Percentiles rank a stretch among this genome's conserved stretches.
Evolutionary conservation across 495 filamentous ascomycete genomes (phyloP).

Genomic region (Hypoxylon cercidicola): DNA sequence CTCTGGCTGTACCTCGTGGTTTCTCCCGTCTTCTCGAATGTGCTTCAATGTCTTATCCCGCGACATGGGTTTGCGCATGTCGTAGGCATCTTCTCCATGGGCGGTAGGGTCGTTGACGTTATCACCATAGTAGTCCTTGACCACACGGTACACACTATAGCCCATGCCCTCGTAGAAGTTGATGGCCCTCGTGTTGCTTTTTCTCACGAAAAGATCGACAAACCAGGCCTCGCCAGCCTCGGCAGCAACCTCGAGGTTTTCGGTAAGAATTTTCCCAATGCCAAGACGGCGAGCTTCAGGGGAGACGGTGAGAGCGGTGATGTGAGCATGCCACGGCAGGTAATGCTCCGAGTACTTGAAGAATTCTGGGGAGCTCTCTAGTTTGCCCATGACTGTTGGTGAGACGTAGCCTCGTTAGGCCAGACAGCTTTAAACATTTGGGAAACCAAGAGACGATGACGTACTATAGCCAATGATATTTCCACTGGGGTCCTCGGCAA

Average conservation of each 20-base stretch:
- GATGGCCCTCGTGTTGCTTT: slow-evolving; percentile 86
- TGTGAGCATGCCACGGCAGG: slow-evolving; percentile 97
- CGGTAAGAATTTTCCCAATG: slow-evolving; percentile 80
- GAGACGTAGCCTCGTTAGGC: slow-evolving; percentile 25
- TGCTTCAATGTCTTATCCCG: slow-evolving; percentile 82
- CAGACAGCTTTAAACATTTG: slow-evolving; percentile 4
- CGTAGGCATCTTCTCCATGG: slow-evolving; percentile 83
- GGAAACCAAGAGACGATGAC: slow-evolving; percentile 39
- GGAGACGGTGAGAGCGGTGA: slow-evolving; percentile 93
- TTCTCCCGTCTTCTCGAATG: slow-evolving; percentile 83
- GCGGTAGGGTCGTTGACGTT: slow-evolving; percentile 75
- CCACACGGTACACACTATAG: slow-evolving; percentile 85
- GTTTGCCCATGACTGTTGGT: slow-evolving; percentile 89
- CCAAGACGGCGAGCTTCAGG: slow-evolving; percentile 86
- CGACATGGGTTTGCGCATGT: slow-evolving; percentile 94
- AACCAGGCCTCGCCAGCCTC: slow-evolving; percentile 91
- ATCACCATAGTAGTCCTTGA: slow-evolving; percentile 84
- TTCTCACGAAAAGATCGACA: slow-evolving; percentile 91
- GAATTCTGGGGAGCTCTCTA: slow-evolving; percentile 83
- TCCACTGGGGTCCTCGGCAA: slow-evolving; percentile 81
- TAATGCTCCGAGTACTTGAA: slow-evolving; percentile 81
- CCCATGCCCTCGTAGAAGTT: slow-evolving; percentile 91
- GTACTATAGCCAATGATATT: slow-evolving; percentile 93
- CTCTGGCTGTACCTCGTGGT: slow-evolving; percentile 79
- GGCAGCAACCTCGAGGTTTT: slow-evolving; percentile 79